A percentile compares a stretch with the other conserved stretches of the same genome.
phyloP scores from a whole-genome alignment of 2,329 filamentous ascomycete species.

The Neoscytalidium dimidiatum region DNA sequence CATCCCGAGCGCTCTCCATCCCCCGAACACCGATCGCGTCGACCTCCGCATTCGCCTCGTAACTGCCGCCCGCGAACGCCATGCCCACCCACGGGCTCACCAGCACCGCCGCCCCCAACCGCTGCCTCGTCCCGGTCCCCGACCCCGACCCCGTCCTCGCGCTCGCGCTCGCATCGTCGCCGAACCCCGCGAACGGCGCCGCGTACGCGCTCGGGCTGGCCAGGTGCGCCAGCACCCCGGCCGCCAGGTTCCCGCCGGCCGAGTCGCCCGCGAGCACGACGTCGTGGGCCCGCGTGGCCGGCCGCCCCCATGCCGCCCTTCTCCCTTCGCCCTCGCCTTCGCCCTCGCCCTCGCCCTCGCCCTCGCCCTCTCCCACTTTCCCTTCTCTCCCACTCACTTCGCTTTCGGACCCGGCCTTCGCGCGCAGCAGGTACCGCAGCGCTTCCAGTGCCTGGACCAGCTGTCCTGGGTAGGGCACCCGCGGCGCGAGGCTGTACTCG shows the following conservation, averaged over 20 bases:
- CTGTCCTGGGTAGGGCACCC: conserved; percentile 45
- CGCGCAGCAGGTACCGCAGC: conserved; percentile 26
- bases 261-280: background rate
- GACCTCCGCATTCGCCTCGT: background rate
- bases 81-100: background rate
- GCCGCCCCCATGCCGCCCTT: background rate
- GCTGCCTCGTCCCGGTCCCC: background rate
- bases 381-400: too few species aligned
- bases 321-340: too few species aligned
- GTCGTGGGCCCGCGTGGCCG: background rate
- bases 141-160: background rate
- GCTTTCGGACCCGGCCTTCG: too few species aligned
- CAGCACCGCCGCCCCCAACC: background rate
- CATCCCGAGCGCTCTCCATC: background rate
- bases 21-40: background rate
- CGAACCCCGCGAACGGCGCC: too few species aligned
- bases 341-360: too few species aligned
- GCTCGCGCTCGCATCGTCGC: too few species aligned
- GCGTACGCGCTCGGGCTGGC: background rate
- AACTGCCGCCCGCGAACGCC: background rate
- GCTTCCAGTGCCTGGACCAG: conserved; percentile 43
- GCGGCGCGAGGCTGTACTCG: conserved; percentile 54
- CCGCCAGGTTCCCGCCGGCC: background rate
- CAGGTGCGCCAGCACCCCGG: background rate
- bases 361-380: too few species aligned